Base-by-base conservation (phyloP, 805 yeast species). In the Schwanniomyces vanrijiae region DNA sequence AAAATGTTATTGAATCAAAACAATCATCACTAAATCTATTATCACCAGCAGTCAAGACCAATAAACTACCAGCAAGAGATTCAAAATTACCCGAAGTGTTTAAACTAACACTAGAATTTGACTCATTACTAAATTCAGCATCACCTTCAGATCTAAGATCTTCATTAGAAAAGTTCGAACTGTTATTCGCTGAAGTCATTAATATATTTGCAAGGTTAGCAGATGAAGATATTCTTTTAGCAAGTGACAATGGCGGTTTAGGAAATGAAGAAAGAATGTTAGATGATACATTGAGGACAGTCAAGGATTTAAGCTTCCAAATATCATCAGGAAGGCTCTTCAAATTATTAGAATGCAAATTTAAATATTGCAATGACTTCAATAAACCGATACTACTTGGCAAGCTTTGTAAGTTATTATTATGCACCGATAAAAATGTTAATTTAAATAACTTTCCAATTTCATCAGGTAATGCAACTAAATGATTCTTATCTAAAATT, bases 321-420 rank as follows among this genome's bases (percentile, higher is more conserved):
- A 88, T 75, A 18, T 82, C 86, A 24, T 77, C 76, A 0, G 90
- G 88, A 24, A 92, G 68, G 6, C 70, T 62, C 53, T 88, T 84
- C 54, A 92, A 72, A 59, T 90, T 90, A 65, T 92, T 92, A 37
- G 88, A 81, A 65, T 92, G 97, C 37, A 90, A 67, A 63, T 92
- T 97, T 46, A 92, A 71, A 40, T 77, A 72, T 56, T 78, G 83
- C 52, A 92, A 73, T 25, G 80, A 76, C 3, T 73, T 65, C 46
- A 91, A 73, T 13, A 74, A 58, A 2, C 88, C 84, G 28, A 94
- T 78, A 10, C 81, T 78, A 2, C 71, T 64, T 0, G 98, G 97
- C 11, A 94, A 59, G 1, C 76, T 64, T 45, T 85, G 86, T 47
- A 94, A 68, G 54, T 88, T 87, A 61, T 94, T 94, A 44, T 83